A percentile compares a stretch with the other conserved stretches of the same genome.
Evolutionary conservation across 208 protist genomes (phyloP).

Genomic region (Jaenimonas drosophilae): DNA sequence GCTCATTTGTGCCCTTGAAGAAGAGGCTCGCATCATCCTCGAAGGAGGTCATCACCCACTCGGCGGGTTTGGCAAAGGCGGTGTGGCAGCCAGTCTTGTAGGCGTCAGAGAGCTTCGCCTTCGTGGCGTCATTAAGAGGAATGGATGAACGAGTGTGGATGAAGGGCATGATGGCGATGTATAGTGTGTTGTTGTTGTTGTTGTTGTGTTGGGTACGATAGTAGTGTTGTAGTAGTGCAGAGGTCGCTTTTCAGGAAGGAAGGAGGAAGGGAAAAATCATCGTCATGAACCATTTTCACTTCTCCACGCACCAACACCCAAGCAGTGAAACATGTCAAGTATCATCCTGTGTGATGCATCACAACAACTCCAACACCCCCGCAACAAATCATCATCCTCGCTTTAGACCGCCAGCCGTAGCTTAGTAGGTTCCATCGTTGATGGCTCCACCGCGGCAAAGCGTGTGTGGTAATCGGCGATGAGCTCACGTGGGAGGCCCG

Average conservation of each 20-base stretch:
- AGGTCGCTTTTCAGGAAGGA: neutral
- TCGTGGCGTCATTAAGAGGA: constrained; percentile 8
- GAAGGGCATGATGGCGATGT: constrained; percentile 10
- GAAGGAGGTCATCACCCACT: constrained; percentile 23
- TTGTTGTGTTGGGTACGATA: neutral
- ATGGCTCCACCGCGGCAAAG: constrained; percentile 1
- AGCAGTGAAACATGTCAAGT: constrained; percentile 2
- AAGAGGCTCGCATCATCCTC: constrained; percentile 11
- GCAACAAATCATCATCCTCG: neutral
- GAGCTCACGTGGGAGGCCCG: constrained; percentile 44
- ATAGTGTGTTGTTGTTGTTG: neutral
- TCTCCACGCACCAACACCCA: no score
- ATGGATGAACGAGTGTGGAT: constrained; percentile 13
- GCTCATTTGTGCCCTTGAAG: constrained; percentile 11
- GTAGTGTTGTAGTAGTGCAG: constrained; percentile 1
- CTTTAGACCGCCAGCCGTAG: neutral
- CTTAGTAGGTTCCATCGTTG: constrained; percentile 3
- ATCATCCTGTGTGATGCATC: neutral
- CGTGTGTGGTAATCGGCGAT: constrained; percentile 10
- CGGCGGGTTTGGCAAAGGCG: constrained; percentile 11
- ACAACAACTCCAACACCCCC: neutral
- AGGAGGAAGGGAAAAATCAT: neutral
- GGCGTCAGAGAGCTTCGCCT: constrained; percentile 7
- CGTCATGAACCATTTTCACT: neutral
- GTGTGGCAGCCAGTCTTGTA: constrained; percentile 8